Base-by-base conservation (phyloP, 768 basidiomycete genomes). In the Suillus decipiens region DNA sequence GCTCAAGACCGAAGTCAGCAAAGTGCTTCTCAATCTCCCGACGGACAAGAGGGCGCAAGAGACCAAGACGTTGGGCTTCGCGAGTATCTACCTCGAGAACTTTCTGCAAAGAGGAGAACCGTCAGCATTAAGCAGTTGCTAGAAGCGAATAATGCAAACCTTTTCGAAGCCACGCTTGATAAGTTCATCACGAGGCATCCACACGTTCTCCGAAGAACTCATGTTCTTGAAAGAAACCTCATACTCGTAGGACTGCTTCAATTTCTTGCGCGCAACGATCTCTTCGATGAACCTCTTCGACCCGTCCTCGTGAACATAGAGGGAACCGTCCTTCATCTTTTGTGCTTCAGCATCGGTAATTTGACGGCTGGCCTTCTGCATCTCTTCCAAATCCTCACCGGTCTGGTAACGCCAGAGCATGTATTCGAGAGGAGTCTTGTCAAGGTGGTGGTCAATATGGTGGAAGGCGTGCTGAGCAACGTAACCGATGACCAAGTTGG, bases 401-500 rank as follows among this genome's bases (percentile, higher is more conserved):
- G 96, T 98, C 86, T 98, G 96, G 88, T 97, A 98, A 81, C 96
- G 95, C 96, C 96, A 98, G 68, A 98, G 82, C 93, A 98, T 95
- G 86, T 98, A 98, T 82, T 98, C 96, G 71, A 98, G 89, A 57
- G 96, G 93, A 15, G 96, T 98, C 86, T 95, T 96, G 86, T 98
- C 96, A 75, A 98, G 92, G 75, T 98, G 96, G 78, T 94, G 81
- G 77, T 98, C 96, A 74, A 98, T 98, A 78, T 98, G 96, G 84
- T 98, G 96, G 95, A 98, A 98, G 65, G 96, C 96, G 79, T 98
- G 96, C 80, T 98, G 96, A 47, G 96, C 96, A 69, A 98, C 96
- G 81, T 98, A 98, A 73, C 96, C 96, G 67, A 98, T 96, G 81
- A 98, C 96, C 87, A 98, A 85, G 86, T 98, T 98, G 66, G 96